Conservation (phyloP, 2,329 filamentous ascomycete species). For the Fusarium xylarioides region DNA sequence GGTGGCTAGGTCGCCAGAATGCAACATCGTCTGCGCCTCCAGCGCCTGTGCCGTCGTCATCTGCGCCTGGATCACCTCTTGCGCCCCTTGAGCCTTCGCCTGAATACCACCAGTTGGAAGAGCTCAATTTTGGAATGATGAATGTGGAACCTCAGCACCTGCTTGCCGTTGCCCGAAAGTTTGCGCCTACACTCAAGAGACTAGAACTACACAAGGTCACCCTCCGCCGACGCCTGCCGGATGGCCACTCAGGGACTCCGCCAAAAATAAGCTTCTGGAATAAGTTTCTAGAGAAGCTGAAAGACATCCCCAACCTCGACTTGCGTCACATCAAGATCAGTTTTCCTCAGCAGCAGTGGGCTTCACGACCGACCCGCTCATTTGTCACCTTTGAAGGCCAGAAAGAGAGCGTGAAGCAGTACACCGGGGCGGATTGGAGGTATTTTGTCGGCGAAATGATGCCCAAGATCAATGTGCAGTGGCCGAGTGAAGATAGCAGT, state of each 20-base stretch:
- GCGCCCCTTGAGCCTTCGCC: slow-evolving; percentile 34
- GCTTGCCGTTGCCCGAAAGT: slow-evolving; percentile 51
- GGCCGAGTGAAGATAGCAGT: slow-evolving; percentile 17
- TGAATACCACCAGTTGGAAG: slow-evolving; percentile 48
- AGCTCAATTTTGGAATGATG: slow-evolving; percentile 56
- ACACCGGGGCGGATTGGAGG: slow-evolving; percentile 49
- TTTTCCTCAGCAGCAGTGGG: slow-evolving; percentile 41
- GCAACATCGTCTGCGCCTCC: background rate
- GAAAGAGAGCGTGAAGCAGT: slow-evolving; percentile 24
- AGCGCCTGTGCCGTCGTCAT: background rate
- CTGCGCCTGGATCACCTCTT: background rate
- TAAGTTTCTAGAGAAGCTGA: slow-evolving; percentile 49
- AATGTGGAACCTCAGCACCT: slow-evolving; percentile 44
- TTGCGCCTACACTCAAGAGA: slow-evolving; percentile 53
- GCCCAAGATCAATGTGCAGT: slow-evolving; percentile 25
- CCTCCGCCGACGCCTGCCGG: slow-evolving; percentile 31
- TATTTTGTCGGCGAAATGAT: slow-evolving; percentile 47
- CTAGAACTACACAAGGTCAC: slow-evolving; percentile 58
- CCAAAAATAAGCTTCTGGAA: slow-evolving; percentile 51
- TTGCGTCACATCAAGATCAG: slow-evolving; percentile 48
- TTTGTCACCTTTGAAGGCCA: slow-evolving; percentile 23
- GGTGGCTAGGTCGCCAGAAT: slow-evolving; percentile 49
- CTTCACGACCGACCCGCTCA: slow-evolving; percentile 4
- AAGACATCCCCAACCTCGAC: slow-evolving; percentile 44
- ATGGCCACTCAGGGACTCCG: background rate